phyloP scores from a whole-genome alignment of 345 rosid genomes.

The Excoecaria cochinchinensis region DNA sequence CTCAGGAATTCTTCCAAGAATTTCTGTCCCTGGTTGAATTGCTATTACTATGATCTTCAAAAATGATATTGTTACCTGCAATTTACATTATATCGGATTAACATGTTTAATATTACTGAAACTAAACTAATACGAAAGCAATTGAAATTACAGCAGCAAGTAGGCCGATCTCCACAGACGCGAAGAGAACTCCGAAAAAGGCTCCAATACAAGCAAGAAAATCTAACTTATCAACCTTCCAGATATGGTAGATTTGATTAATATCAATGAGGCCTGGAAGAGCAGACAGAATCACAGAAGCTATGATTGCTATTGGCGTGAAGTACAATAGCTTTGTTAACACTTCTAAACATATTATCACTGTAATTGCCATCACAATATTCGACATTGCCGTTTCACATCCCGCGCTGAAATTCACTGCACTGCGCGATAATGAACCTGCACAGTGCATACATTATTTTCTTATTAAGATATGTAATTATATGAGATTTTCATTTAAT shows the following conservation, averaged over 20 bases:
- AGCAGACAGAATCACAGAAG: slow-evolving; percentile 81
- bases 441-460: neutral
- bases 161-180: slow-evolving; percentile 84
- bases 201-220: slow-evolving; percentile 88
- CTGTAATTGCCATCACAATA: slow-evolving; percentile 81
- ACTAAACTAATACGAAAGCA: no score
- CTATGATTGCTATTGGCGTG: slow-evolving; percentile 76
- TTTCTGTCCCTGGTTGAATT: slow-evolving; percentile 67
- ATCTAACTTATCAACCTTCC: slow-evolving; percentile 84
- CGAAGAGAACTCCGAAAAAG: slow-evolving; percentile 73
- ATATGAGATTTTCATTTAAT: no score
- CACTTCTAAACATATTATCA: slow-evolving; percentile 56
- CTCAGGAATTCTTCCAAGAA: slow-evolving; percentile 66
- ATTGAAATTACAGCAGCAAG: slow-evolving; percentile 57
- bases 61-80: slow-evolving; percentile 73
- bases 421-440: slow-evolving; percentile 94
- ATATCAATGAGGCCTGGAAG: slow-evolving; percentile 79
- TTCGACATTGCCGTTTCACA: slow-evolving; percentile 81
- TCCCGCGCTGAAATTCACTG: slow-evolving; percentile 83
- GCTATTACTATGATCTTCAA: slow-evolving; percentile 70
- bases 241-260: slow-evolving; percentile 52
- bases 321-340: slow-evolving; percentile 70
- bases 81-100: neutral
- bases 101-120: no score
- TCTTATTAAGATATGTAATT: neutral